Base-by-base conservation (phyloP, 306 rosid genomes). In the Inga laurina region DNA sequence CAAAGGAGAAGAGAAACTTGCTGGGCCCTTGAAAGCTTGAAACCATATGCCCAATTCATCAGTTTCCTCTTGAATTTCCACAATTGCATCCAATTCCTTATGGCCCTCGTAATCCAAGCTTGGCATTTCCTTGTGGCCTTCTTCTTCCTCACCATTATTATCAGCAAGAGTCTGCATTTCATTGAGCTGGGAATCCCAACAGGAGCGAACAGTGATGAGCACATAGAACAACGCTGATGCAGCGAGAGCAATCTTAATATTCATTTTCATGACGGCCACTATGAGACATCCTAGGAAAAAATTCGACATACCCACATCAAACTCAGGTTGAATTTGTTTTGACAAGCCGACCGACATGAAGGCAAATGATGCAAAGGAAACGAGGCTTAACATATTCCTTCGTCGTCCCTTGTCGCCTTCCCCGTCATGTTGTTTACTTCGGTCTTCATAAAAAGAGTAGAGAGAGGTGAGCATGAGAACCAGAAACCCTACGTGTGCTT, bases 281-380 rank as follows among this genome's bases (percentile, higher is more conserved):
- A 79, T 30, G 66, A 79, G 61, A 45, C 77, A 66, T 5, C 81
- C 81, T 5, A 74, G 45, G 10, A 74, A 79, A 18, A 74, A 74
- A 68, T 75, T 84, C 8, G 27, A 67, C n/a, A 68, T 32, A 22
- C 78, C 87, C 43, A 59, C 68, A 16, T 79, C 77, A n/a, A 73
- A 79, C 1, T 32, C 72, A 4, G 76, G 54, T 13, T 74, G 37
- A 21, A 79, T 37, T 34, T 65, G 81, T 24, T 59, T 74, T 0
- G 76, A 84, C 46, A 73, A 65, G 44, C 83, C 73, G 44, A 66
- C 9, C 14, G 72, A 67, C 84, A 84, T 67, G 35, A 79, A 66
- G 1, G 68, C 66, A 73, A 83, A 79, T 21, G 83, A 76, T 3
- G 44, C 80, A 4, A 18, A 39, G 0, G 83, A 84, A 43, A 32